Evolutionary conservation across 2,329 filamentous ascomycete genomes (phyloP).

Genomic region (Dendrostoma leiphaemia): DNA sequence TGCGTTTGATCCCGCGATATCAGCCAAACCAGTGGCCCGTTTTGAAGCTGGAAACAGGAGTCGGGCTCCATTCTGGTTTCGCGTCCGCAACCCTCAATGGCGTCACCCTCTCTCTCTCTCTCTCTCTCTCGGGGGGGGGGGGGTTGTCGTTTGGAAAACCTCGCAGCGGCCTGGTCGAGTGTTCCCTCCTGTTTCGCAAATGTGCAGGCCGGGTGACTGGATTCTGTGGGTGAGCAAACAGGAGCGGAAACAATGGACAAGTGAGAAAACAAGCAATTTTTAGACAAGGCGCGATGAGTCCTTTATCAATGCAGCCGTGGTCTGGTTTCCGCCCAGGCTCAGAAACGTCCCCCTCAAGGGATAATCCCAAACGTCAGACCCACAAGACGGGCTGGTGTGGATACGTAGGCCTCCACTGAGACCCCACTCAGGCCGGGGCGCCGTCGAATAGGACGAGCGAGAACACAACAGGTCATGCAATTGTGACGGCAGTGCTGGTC

Average conservation of each 20-base stretch:
- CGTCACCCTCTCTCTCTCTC: too few species aligned
- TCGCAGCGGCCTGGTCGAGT: neutral
- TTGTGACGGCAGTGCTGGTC: neutral
- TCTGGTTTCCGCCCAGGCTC: neutral
- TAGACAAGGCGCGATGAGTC: neutral
- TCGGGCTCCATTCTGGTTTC: too few species aligned
- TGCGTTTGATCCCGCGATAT: neutral
- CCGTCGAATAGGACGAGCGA: neutral
- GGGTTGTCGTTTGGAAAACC: neutral
- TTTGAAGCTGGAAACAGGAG: neutral
- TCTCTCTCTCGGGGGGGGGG: too few species aligned
- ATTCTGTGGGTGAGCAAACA: neutral
- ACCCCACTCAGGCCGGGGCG: neutral
- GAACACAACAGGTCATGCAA: too few species aligned
- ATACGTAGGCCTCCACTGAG: too few species aligned
- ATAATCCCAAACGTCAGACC: constrained; percentile 15
- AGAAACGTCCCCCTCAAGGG: constrained; percentile 3
- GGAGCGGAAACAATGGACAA: constrained; percentile 1
- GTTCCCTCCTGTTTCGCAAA: constrained; percentile 1
- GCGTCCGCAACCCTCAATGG: too few species aligned
- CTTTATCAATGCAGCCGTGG: neutral
- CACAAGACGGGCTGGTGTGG: neutral
- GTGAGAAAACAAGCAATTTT: constrained; percentile 1
- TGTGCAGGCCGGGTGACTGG: neutral
- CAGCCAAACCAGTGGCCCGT: neutral